Conservation (phyloP, 768 basidiomycete species). For the Krasilnikovozyma curviuscula region DNA sequence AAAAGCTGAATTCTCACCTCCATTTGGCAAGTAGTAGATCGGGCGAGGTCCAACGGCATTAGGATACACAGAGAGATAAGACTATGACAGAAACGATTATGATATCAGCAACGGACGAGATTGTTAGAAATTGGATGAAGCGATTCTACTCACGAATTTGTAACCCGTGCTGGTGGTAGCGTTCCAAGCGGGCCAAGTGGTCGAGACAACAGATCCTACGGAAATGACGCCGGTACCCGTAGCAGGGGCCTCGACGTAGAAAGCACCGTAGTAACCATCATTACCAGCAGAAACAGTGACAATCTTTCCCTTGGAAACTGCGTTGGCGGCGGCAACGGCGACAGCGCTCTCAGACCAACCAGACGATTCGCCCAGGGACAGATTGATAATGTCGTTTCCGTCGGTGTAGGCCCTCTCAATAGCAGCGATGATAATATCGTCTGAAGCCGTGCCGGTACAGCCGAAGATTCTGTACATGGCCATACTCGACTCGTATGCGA, state of each 20-base stretch:
- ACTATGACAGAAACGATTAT: too few relatives aligned
- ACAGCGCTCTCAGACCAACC: constrained; percentile 45
- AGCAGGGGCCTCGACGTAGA: constrained; percentile 39
- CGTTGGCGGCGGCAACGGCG: constrained; percentile 40
- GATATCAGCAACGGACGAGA: too few relatives aligned
- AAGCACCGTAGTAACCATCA: constrained; percentile 39
- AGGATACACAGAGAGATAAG: too few relatives aligned
- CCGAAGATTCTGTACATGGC: constrained; percentile 38
- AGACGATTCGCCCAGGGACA: constrained; percentile 42
- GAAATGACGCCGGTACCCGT: constrained; percentile 39
- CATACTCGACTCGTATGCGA: constrained; percentile 42
- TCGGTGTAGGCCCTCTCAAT: constrained; percentile 30
- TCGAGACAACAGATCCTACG: constrained; percentile 21
- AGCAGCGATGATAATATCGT: constrained; percentile 32
- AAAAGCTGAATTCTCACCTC: too few relatives aligned
- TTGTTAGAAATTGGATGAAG: too few relatives aligned
- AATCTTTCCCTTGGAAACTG: constrained; percentile 39
- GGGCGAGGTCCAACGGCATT: too few relatives aligned
- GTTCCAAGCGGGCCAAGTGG: constrained; percentile 7
- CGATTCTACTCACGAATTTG: too few relatives aligned
- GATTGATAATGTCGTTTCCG: constrained; percentile 42
- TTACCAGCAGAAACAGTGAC: constrained; percentile 46
- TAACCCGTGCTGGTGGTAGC: too few relatives aligned
- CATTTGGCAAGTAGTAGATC: too few relatives aligned
- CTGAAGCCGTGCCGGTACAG: constrained; percentile 33